Base-by-base conservation (phyloP, 2,329 filamentous ascomycete genomes). In the Aspergillus felis region DNA sequence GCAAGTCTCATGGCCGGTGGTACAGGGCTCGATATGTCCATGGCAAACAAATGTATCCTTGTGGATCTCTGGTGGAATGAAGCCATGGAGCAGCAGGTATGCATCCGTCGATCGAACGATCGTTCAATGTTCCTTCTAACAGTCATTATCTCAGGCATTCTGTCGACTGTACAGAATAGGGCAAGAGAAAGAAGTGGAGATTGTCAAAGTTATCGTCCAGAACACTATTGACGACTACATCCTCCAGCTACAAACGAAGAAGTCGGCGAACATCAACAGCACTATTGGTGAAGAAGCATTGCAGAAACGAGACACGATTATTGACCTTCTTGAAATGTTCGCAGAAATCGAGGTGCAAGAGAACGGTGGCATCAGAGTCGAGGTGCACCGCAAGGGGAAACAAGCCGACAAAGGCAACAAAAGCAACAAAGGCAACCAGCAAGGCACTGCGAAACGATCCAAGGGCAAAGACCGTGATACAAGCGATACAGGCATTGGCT, bases 151-250 rank as follows among this genome's bases (percentile, higher is more conserved):
- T 64, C 69, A 70, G 68, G 79, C 79, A 1, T 84, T 84, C 65
- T 82, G 79, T 1, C 82, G 89, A 0, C 82, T 90, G 0, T 83
- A 82, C 63, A 80, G 89, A 4, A 84, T 87, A 2, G 87, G 87
- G 0, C 89, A 53, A 60, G 59, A 28, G 41, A 12, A 24, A 56
- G 51, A 56, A 12, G 48, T 55, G 12, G 28, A 50, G 46, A 48
- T 38, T 14, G 22, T 20, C 38, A 55, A 24, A 22, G 5, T 51
- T 6, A 35, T 51, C 12, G 20, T 46, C n/a, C 42, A 24, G 32
- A 27, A 51, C n/a, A 28, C 32, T 3, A 54, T 25, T 17, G 24
- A 57, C 14, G 42, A 42, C 24, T 28, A 56, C 7, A 52, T 53
- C 20, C 20, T 41, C 42, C 46, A 32, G 25, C 47, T 49, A 44